Base-by-base conservation (phyloP, 1,284 basidiomycete genomes). In the Pseudozyma hubeiensis region DNA sequence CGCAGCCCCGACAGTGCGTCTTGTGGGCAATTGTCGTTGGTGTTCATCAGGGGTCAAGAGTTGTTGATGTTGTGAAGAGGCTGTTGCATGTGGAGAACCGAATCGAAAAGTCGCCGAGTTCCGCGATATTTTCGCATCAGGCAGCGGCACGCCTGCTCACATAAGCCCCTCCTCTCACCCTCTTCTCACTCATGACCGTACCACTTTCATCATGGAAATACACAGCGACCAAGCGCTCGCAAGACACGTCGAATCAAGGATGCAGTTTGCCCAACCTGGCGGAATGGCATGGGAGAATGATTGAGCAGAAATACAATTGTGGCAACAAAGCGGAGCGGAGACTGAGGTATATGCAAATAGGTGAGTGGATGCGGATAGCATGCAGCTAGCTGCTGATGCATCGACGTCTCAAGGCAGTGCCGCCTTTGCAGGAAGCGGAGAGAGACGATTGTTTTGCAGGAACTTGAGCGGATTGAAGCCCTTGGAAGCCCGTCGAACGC, bases 401-500 rank as follows among this genome's bases (percentile, higher is more conserved):
- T 17, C 19, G 31, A 24, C n/a, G 17, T 7, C 17, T 44, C 19
- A 44, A 13, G 17, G 43, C 43, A 17, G 41, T 34, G 52, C 67
- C 13, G 49, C 47, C 53, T 66, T 63, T n/a, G 56, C 40, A 7
- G 70, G 70, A n/a, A 73, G 44, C 30, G 70, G 61, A 35, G 70
- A 68, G 37, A 73, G 53, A 24, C 70, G 70, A 39, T 73, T 69
- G 49, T 59, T 63, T 16, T 69, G 71, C 39, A 75, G 33, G 59
- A 75, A 75, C 9, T 49, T 53, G 40, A 75, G 56, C 9, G 62
- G 52, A 30, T 60, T 65, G 53, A 69, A 62, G 34, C 60, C 55
- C 46, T 43, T 65, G 33, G 54, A 58, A 11, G 53, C 29, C 10
- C 63, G 48, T 24, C 65, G 45, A 10, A 46, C 30, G 5, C 49